Conservation (phyloP, 1,284 basidiomycete species). For the Bondarzewia mesenterica region DNA sequence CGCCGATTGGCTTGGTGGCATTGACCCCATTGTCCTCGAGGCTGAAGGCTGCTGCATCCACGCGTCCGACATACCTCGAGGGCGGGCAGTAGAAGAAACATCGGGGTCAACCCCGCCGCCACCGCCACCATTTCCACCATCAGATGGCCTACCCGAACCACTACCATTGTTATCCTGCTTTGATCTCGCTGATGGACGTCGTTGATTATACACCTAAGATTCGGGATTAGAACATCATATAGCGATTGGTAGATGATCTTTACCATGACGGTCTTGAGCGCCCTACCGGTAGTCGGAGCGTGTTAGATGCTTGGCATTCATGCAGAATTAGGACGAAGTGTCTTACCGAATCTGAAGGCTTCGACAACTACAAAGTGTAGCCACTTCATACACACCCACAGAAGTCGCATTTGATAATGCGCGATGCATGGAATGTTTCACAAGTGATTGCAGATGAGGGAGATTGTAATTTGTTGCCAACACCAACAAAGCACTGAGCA, state of each 20-base stretch:
- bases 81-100: slow-evolving; percentile 28
- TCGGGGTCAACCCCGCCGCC: slow-evolving; percentile 24
- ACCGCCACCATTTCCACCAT: slow-evolving; percentile 26
- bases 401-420: slow-evolving; percentile 77
- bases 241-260: slow-evolving; percentile 14
- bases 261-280: slow-evolving; percentile 73
- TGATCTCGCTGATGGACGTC: slow-evolving; percentile 44
- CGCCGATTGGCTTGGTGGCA: slow-evolving; percentile 5
- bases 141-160: slow-evolving; percentile 32
- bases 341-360: slow-evolving; percentile 82
- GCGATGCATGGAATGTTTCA: slow-evolving; percentile 89
- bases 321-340: no score
- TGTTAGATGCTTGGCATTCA: no score
- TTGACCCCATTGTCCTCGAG: slow-evolving; percentile 4
- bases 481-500: slow-evolving; percentile 81
- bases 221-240: slow-evolving; percentile 8
- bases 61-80: slow-evolving; percentile 42
- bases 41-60: slow-evolving; percentile 20
- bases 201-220: slow-evolving; percentile 58
- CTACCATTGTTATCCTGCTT: slow-evolving; percentile 41
- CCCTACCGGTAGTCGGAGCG: no score
- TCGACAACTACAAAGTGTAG: slow-evolving; percentile 82
- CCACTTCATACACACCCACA: slow-evolving; percentile 89
- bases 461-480: slow-evolving; percentile 81
- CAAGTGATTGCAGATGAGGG: slow-evolving; percentile 66